Evolutionary conservation across 2,329 filamentous ascomycete genomes (phyloP).

Genomic region (Cadophora sp.): DNA sequence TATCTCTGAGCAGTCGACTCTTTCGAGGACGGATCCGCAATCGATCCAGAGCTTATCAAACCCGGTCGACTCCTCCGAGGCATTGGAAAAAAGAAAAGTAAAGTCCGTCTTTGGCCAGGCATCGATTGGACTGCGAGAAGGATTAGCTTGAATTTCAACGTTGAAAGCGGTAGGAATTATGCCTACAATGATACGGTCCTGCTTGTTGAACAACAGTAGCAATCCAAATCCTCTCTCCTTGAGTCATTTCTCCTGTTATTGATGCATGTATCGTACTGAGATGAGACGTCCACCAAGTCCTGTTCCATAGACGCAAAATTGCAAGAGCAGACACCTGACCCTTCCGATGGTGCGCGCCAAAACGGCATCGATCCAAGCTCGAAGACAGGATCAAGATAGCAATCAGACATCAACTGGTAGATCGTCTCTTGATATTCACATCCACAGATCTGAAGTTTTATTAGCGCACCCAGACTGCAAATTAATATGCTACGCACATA

Average conservation of each 20-base stretch:
- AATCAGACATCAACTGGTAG: not conserved
- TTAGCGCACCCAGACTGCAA: not conserved
- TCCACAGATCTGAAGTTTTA: not conserved
- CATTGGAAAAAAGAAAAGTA: not conserved
- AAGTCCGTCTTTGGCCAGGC: not conserved
- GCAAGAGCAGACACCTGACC: not conserved
- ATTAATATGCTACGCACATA: not conserved
- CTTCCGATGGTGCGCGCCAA: not conserved
- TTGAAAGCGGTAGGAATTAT: too few species aligned
- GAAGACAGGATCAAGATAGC: not conserved
- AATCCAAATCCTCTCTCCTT: not conserved
- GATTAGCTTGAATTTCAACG: not conserved
- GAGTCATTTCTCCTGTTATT: not conserved
- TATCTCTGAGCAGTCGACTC: not conserved
- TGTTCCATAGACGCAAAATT: not conserved
- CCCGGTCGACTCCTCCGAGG: not conserved
- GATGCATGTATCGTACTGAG: conserved; percentile 1
- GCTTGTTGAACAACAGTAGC: not conserved
- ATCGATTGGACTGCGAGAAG: not conserved
- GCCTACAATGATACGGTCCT: not conserved
- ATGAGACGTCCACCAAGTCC: not conserved
- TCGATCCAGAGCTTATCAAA: not conserved
- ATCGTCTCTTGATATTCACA: not conserved
- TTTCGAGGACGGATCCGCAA: not conserved
- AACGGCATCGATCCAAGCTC: not conserved